Evolutionary conservation across 2,329 filamentous ascomycete genomes (phyloP).

Genomic region (Emergomyces pasteurianus): DNA sequence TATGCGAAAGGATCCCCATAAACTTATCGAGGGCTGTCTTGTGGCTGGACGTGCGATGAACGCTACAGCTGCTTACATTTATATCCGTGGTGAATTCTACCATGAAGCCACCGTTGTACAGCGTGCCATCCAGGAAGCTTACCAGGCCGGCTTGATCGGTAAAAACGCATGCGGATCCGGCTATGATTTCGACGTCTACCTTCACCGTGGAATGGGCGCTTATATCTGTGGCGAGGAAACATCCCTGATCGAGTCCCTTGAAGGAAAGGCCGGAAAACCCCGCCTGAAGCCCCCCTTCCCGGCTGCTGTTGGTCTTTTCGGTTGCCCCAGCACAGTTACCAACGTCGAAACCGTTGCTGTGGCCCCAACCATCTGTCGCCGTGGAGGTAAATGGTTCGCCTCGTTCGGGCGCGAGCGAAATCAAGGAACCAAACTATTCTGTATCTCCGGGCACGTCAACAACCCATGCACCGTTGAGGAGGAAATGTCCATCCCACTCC

Average conservation of each 20-base stretch:
- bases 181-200: slow-evolving; percentile 94
- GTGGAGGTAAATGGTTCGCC: slow-evolving; percentile 87
- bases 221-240: slow-evolving; percentile 99
- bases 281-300: slow-evolving; percentile 98
- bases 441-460: slow-evolving; percentile 97
- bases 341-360: slow-evolving; percentile 97
- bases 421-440: slow-evolving; percentile 93
- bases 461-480: slow-evolving; percentile 97
- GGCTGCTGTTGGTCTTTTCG: slow-evolving; percentile 91
- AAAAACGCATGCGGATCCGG: slow-evolving; percentile 96
- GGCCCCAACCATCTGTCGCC: slow-evolving; percentile 85
- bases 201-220: slow-evolving; percentile 93
- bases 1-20: slow-evolving; percentile 99
- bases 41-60: slow-evolving; percentile 98
- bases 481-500: slow-evolving; percentile 96
- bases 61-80: slow-evolving; percentile 96
- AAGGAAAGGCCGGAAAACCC: slow-evolving; percentile 97
- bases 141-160: slow-evolving; percentile 84
- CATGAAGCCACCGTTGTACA: slow-evolving; percentile 90
- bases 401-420: slow-evolving; percentile 92
- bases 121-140: slow-evolving; percentile 93
- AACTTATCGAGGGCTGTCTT: slow-evolving; percentile 93
- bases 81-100: slow-evolving; percentile 97
- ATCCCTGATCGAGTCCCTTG: slow-evolving; percentile 91
- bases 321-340: slow-evolving; percentile 93